phyloP scores from a whole-genome alignment of 2,329 filamentous ascomycete genomes.

The Arachnopeziza araneosa region DNA sequence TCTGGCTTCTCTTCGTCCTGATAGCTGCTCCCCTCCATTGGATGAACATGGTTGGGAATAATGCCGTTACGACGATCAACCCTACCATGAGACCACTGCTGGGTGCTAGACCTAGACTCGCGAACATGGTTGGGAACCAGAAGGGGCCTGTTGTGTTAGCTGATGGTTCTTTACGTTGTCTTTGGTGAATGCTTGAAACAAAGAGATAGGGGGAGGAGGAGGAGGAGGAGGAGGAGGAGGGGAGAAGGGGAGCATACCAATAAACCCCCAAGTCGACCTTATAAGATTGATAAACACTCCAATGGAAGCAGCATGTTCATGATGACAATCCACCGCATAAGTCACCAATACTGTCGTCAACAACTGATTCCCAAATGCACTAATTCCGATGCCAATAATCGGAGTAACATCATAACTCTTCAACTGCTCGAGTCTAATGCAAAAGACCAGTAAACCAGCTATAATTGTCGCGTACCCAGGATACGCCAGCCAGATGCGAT shows the following conservation, averaged over 20 bases:
- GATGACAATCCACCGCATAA: slow-evolving; percentile 54
- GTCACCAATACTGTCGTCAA: slow-evolving; percentile 55
- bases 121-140: slow-evolving; percentile 37
- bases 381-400: slow-evolving; percentile 47
- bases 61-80: slow-evolving; percentile 32
- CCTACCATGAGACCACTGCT: slow-evolving; percentile 34
- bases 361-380: slow-evolving; percentile 52
- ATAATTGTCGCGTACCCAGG: slow-evolving; percentile 45
- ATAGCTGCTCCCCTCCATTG: slow-evolving; percentile 22
- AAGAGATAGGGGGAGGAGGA: slow-evolving; percentile 36
- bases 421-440: slow-evolving; percentile 42
- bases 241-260: slow-evolving; percentile 31
- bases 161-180: slow-evolving; percentile 16
- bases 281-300: slow-evolving; percentile 55
- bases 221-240: slow-evolving; percentile 38
- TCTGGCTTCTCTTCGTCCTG: slow-evolving; percentile 46
- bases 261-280: slow-evolving; percentile 47
- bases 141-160: slow-evolving; percentile 28
- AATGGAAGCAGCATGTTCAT: slow-evolving; percentile 44
- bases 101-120: slow-evolving; percentile 28
- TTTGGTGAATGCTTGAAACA: too few relatives aligned
- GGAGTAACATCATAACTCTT: slow-evolving; percentile 51
- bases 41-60: slow-evolving; percentile 30
- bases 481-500: slow-evolving; percentile 52
- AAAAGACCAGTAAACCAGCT: slow-evolving; percentile 47